Base-by-base conservation (phyloP, 2,329 filamentous ascomycete species). In the Fusarium vanettenii region DNA sequence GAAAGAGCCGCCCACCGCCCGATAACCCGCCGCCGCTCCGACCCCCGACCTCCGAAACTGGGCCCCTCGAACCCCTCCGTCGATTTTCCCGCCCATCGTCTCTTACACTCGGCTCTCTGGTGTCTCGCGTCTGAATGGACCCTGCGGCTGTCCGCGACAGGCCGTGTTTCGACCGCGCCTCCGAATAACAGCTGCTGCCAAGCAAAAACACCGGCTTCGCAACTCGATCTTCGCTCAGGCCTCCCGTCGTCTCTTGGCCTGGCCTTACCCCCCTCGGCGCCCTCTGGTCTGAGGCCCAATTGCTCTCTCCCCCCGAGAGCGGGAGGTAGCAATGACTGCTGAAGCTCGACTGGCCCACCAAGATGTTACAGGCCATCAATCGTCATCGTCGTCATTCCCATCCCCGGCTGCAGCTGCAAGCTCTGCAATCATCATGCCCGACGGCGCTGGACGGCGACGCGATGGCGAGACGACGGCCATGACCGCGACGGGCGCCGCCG, bases 281-380 rank as follows among this genome's bases (percentile, higher is more conserved):
- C 64, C 61, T 33, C 18, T 50, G 59, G 67, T 72, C 61, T 69
- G 73, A 69, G 73, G 63, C 39, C 41, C 73, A 79, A 75, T 78
- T 71, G 71, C 74, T 73, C 71, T 57, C 60, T 71, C 43, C 61
- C 70, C 70, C 52, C 66, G 68, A 77, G 68, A 71, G 61, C 60
- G 68, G 76, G 73, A 69, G 74, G 63, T 75, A 81, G 82, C 81
- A 79, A 84, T 84, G 82, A 82, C 81, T 73, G 78, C 77, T 74
- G 81, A 82, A 79, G 79, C 79, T 76, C 81, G 74, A 70, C 74
- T 79, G 79, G 79, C 74, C 79, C 80, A 82, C 76, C 82, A 84
- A 83, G 77, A 84, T 84, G 82, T 83, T 73, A 79, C 79, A 79
- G 79, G 76, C 70, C 81, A 77, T 80, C 79, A 76, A 73, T 78